phyloP scores from a whole-genome alignment of 2,329 filamentous ascomycete species.

The Fusarium sp. region DNA sequence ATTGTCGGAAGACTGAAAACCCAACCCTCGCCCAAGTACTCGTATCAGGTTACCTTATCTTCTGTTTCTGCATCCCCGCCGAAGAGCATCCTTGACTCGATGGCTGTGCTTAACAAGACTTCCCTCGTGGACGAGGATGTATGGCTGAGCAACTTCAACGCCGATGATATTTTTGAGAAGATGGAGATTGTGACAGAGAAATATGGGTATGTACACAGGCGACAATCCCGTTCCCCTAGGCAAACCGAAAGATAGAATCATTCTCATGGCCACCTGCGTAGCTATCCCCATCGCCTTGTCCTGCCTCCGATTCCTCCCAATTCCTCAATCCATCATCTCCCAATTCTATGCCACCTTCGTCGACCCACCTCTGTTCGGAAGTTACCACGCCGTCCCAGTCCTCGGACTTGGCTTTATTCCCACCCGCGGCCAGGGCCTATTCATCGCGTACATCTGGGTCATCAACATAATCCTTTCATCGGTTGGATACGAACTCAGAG shows the following conservation, averaged over 20 bases:
- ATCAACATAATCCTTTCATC: not conserved
- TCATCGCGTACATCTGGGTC: not conserved
- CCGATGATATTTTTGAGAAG: not conserved
- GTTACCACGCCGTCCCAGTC: not conserved
- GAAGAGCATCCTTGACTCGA: not conserved
- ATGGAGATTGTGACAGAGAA: not conserved
- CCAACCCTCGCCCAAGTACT: not conserved
- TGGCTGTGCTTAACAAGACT: not conserved
- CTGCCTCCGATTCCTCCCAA: not conserved
- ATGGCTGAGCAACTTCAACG: not conserved
- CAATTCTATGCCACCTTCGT: not conserved
- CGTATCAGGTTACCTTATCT: not conserved
- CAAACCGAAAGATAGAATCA: not conserved
- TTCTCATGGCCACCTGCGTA: not conserved
- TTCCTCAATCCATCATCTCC: not conserved
- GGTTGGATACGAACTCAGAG: not conserved
- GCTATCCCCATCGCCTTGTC: not conserved
- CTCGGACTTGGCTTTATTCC: not conserved
- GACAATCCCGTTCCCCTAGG: accelerated
- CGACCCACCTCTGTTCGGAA: not conserved
- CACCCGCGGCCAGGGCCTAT: not conserved
- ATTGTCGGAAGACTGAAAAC: not conserved
- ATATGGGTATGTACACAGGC: not conserved
- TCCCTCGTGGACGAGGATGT: not conserved
- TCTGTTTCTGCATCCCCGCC: not conserved